A percentile compares a stretch with the other conserved stretches of the same genome.
Conservation (phyloP, 768 basidiomycete species). For the Pleurotus cornucopiae region DNA sequence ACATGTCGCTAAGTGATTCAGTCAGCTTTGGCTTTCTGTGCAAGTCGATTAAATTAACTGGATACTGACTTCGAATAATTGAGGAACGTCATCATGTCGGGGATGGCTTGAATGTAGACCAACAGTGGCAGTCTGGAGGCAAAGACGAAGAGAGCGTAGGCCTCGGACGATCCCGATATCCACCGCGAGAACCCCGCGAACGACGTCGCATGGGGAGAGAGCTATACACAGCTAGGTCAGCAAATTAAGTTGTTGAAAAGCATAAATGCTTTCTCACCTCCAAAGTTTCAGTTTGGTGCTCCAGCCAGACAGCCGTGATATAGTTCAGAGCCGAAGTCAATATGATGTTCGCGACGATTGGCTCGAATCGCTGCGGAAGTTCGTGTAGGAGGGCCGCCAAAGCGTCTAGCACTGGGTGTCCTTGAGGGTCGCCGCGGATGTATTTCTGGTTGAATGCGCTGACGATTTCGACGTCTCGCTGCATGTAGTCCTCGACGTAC, state of each 20-base stretch:
- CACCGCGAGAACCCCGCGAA: conserved; percentile 5
- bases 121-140: not conserved
- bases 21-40: not conserved
- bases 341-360: not conserved
- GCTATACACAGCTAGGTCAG: not conserved
- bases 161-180: conserved; percentile 7
- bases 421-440: not conserved
- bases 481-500: conserved; percentile 4
- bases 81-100: conserved; percentile 8
- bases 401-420: not conserved
- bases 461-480: not conserved
- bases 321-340: not conserved
- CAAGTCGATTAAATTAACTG: no score
- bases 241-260: not conserved
- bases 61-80: conserved; percentile 9
- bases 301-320: not conserved
- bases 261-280: not conserved
- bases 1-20: conserved; percentile 5
- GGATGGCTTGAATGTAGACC: conserved; percentile 9
- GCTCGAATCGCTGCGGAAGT: not conserved
- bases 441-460: not conserved
- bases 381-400: not conserved
- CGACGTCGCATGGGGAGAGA: not conserved
- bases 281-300: not conserved
- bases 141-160: conserved; percentile 1